These are phyloP conservation scores for Rhodotorula sp. DNA, from an alignment of 1,284 basidiomycete genomes.

Conservation along the genomic window DNA sequence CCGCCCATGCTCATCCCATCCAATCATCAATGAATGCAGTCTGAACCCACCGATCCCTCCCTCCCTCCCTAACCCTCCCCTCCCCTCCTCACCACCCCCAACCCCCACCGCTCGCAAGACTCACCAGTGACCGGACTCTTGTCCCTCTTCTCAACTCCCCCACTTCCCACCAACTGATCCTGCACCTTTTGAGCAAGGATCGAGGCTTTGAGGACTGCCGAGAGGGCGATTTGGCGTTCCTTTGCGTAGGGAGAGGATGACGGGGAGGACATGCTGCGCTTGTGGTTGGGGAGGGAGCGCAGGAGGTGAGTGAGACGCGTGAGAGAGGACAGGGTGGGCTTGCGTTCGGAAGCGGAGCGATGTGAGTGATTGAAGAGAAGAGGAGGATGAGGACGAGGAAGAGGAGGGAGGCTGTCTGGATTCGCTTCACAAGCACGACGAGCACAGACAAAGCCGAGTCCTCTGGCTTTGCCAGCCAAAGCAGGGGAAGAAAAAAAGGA, in stretches of 20 bases:
- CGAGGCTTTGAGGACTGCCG: conserved; percentile 88
- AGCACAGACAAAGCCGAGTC: no score
- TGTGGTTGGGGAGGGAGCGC: not conserved
- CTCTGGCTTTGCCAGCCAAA: no score
- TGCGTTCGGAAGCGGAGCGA: not conserved
- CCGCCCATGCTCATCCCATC: no score
- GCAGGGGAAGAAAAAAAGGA: no score
- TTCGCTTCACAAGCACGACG: no score
- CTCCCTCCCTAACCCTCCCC: no score
- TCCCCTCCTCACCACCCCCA: not conserved
- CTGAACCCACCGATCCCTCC: no score
- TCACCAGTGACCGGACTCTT: conserved; percentile 92
- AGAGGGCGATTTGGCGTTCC: conserved; percentile 61
- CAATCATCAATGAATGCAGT: no score
- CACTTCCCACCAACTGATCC: conserved; percentile 78
- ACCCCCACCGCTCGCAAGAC: conserved; percentile 30
- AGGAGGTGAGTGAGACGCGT: not conserved
- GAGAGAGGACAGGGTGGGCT: not conserved
- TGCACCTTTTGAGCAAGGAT: conserved; percentile 73
- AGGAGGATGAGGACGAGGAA: not conserved
- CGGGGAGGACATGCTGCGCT: not conserved
- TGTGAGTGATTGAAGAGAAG: no score
- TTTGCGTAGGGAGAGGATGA: conserved; percentile 12
- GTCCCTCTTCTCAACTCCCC: conserved; percentile 87
- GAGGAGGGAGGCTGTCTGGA: not conserved